Evolutionary conservation across 768 basidiomycete genomes (phyloP).

Genomic region (Amanita subjunquillea): DNA sequence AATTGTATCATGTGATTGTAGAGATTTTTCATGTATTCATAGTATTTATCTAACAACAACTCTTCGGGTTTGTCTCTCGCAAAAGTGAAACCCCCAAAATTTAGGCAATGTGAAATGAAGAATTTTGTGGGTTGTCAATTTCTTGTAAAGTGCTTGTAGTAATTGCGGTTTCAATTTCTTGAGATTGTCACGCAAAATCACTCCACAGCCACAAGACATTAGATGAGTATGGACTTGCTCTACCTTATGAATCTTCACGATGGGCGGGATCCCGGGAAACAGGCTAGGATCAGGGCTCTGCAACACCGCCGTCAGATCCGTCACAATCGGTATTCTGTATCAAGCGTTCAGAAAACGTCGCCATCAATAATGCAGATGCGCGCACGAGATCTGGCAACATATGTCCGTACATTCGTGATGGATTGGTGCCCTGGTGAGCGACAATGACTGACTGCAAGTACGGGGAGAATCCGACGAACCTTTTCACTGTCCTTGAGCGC

Average conservation of each 20-base stretch:
- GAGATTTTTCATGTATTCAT: too few relatives aligned
- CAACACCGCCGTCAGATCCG: constrained; percentile 25
- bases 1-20: too few relatives aligned
- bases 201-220: too few relatives aligned
- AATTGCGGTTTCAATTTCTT: too few relatives aligned
- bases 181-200: too few relatives aligned
- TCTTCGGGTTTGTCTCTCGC: too few relatives aligned
- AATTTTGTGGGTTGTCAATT: too few relatives aligned
- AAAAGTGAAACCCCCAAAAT: too few relatives aligned
- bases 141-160: too few relatives aligned
- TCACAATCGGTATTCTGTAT: constrained; percentile 24
- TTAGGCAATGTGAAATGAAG: too few relatives aligned
- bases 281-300: constrained; percentile 21
- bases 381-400: background rate
- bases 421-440: constrained; percentile 31
- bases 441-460: constrained; percentile 27
- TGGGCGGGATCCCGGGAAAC: constrained; percentile 32
- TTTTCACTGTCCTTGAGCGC: background rate
- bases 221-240: too few relatives aligned
- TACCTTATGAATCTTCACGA: constrained; percentile 32
- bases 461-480: constrained; percentile 21
- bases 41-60: too few relatives aligned
- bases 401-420: constrained; percentile 28
- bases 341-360: background rate
- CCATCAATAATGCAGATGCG: background rate